Base-by-base conservation (phyloP, 306 rosid species). In the Lathyrus aphaca region DNA sequence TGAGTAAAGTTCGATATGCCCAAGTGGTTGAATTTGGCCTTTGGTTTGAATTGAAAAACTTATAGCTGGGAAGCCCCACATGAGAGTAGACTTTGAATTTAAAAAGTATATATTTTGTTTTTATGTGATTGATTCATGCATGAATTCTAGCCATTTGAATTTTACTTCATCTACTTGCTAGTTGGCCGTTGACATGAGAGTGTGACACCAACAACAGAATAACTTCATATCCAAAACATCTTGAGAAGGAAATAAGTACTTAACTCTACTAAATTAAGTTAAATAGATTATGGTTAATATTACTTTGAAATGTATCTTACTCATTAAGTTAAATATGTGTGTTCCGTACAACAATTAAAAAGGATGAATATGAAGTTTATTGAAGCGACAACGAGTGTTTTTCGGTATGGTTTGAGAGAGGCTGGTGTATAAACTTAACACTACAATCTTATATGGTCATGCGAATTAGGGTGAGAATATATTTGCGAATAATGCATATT, bases 1-100 rank as follows among this genome's bases (percentile, higher is more conserved):
- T 56, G 49, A n/a, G 43, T 23, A 45, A 18, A 35, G 55, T 64
- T 53, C 17, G 46, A 71, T 27, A 42, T 63, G 38, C 2, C 13
- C 64, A 61, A 62, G 54, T 68, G 68, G 63, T 68, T 79, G 79
- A 74, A 38, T 68, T 61, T 79, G 40, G 72, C 75, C 67, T 68
- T 56, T 78, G 48, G 27, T 64, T 77, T 64, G 49, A 64, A 32
- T 77, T 64, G 51, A 54, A 46, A 72, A 71, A 10, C 27, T 27
- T 51, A 37, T 8, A 17, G 29, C 67, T 51, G 11, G 58, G 32
- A 62, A 14, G 39, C 57, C 77, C 72, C 79, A 79, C 79, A 67
- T 40, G 46, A 78, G 59, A 66, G 69, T 25, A 79, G 71, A 73
- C 79, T 79, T 79, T 68, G 59, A 67, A 53, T 44, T 21, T 43